phyloP scores from a whole-genome alignment of 2,329 filamentous ascomycete species.

The Sclerotinia minor region DNA sequence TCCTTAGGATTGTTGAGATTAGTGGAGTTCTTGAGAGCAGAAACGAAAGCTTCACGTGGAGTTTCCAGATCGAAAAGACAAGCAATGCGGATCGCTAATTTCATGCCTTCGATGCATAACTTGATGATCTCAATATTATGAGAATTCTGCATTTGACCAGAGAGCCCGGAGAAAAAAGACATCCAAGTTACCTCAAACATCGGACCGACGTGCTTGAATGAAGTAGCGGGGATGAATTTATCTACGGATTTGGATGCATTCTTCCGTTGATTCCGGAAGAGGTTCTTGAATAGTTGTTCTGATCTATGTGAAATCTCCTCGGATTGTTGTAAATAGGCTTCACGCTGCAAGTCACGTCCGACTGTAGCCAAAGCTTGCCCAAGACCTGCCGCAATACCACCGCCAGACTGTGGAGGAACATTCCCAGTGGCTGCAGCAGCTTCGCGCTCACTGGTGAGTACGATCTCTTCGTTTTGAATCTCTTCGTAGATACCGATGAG shows the following conservation, averaged over 20 bases:
- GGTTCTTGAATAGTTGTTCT: constrained; percentile 86
- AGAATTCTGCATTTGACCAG: constrained; percentile 88
- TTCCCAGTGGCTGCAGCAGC: constrained; percentile 78
- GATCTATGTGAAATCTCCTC: constrained; percentile 79
- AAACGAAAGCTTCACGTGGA: constrained; percentile 92
- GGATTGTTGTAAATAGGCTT: constrained; percentile 91
- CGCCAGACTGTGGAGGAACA: constrained; percentile 56
- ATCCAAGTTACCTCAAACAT: constrained; percentile 99
- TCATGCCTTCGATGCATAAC: constrained; percentile 92
- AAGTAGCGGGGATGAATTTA: constrained; percentile 88
- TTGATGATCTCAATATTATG: constrained; percentile 91
- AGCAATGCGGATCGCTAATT: constrained; percentile 86
- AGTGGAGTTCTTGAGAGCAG: constrained; percentile 87
- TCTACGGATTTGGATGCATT: constrained; percentile 67
- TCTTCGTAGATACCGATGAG: constrained; percentile 88
- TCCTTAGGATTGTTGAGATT: constrained; percentile 95
- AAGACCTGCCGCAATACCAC: constrained; percentile 75
- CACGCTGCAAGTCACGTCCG: constrained; percentile 84
- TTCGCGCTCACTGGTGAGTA: constrained; percentile 87
- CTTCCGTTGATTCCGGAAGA: constrained; percentile 85
- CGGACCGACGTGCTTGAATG: constrained; percentile 89
- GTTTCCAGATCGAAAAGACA: constrained; percentile 92
- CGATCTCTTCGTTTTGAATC: constrained; percentile 88
- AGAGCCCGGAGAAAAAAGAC: constrained; percentile 94
- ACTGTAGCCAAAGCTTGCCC: constrained; percentile 90